Base-by-base conservation (phyloP, 2,329 filamentous ascomycete genomes). In the Mollisia scopiformis region DNA sequence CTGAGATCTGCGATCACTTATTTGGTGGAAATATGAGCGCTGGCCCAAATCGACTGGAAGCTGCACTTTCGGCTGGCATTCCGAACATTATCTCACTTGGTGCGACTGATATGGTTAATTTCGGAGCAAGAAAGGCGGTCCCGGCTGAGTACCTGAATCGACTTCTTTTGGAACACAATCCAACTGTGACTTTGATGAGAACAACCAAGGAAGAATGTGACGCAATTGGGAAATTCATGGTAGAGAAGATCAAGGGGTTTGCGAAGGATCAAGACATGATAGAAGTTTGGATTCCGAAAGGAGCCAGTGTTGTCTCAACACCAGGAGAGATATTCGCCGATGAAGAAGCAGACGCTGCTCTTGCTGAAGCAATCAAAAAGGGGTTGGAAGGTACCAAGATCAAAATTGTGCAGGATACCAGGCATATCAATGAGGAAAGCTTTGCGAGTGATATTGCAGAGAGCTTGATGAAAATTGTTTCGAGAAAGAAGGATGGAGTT, bases 161-260 rank as follows among this genome's bases (percentile, higher is more conserved):
- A 30, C 77, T 77, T 21, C 72, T 90, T n/a, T 81, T 84, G 66
- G 82, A 85, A 68, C 88, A 91, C 69, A 91, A 91, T 68, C 80
- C 86, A 0, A 80, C 81, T 0, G 84, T 90, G 0, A 91, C 88
- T 0, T 69, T 92, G 31, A 85, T 91, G 80, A 76, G 89, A 23
- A 88, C 88, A 0, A 85, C 78, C 0, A 68, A 73, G n/a, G 78
- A 82, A 1, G 88, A 91, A 69, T 84, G 82, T 62, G 66, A 59
- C 25, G 70, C 76, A 46, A 78, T 90, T n/a, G 87, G 83, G 1
- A 67, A 71, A 0, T 84, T 84, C 54, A 83, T 91, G 43, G 81
- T 78, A 0, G 68, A 72, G 11, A 87, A 87, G 69, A 73, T 90
- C 37, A 77, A 66, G 37, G 68, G 68, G 0, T 70, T 75, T 52